Evolutionary conservation across 805 yeast species (phyloP), one percentile per base, ranked within the genome.

Genomic region (Wickerhamomyces strasburgensis): DNA sequence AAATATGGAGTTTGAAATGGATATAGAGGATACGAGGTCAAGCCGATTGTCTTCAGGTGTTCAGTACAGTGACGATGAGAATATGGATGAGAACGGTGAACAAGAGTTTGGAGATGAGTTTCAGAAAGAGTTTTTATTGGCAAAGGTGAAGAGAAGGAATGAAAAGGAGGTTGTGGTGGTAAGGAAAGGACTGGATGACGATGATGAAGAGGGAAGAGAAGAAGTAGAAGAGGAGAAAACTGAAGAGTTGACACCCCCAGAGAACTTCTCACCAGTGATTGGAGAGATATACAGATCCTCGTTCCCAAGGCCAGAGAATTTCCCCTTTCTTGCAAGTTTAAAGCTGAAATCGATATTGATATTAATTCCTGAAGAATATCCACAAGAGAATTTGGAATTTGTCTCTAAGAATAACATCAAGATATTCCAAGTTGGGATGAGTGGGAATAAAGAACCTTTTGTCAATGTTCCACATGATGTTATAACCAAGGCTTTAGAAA

Each of bases 391-490:
- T 52, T 48, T 58, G 27, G 76, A 75, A 33, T 88, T 86, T 52
- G 62, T 86, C 40, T 56, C 68, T 27, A 64, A 68, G 27, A 70
- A 86, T 34, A 69, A 70, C 15, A 87, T 93, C 33, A 62, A 72
- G 48, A 67, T 89, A 27, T 85, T 79, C 54, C 98, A 88, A 59
- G 79, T 90, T 27, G 96, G 97, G 1, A 75, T 93, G 78, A 80
- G 93, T 30, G 98, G 98, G 6, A 93, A 93, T 58, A 93, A 93
- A 55, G 96, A 88, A 53, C 96, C 96, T 9, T 87, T 88, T 64
- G 95, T 86, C 30, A 81, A 84, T 50, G 78, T 78, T 24, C 73
- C 80, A 6, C 70, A 72, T 3, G 80, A 78, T 25, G 66, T 83
- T 27, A 76, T 93, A 21, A 82, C 89, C 1, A 75, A 77, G 41